Conservation (phyloP, 495 filamentous ascomycete species). For the Jackrogersella minutella region DNA sequence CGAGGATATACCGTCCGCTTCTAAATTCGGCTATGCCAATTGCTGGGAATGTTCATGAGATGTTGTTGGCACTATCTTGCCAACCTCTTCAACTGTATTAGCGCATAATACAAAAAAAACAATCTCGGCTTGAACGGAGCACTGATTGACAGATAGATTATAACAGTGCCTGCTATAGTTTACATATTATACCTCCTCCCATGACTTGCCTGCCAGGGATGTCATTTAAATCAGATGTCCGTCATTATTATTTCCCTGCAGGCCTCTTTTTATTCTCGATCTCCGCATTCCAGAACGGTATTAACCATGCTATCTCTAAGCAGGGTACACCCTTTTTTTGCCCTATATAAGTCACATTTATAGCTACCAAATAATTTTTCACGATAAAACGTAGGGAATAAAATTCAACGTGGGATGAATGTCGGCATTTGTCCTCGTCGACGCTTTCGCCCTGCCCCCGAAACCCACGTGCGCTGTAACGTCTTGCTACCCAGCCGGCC, state of each 20-base stretch:
- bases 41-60: constrained; percentile 1
- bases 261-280: constrained; percentile 17
- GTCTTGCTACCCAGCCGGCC: constrained; percentile 31
- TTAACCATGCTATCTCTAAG: constrained; percentile 22
- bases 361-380: neutral
- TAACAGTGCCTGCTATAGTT: constrained; percentile 9
- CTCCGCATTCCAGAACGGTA: constrained; percentile 22
- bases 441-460: constrained; percentile 23
- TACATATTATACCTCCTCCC: constrained; percentile 20
- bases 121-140: constrained; percentile 1
- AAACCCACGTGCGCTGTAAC: constrained; percentile 40
- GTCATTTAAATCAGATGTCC: constrained; percentile 39
- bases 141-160: constrained; percentile 18
- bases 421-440: constrained; percentile 31
- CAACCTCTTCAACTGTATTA: constrained; percentile 4
- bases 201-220: constrained; percentile 24
- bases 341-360: constrained; percentile 17
- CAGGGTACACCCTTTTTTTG: constrained; percentile 5
- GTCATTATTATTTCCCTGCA: constrained; percentile 34
- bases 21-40: constrained; percentile 18
- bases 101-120: constrained; percentile 6
- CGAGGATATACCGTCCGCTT: constrained; percentile 2
- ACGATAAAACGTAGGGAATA: constrained; percentile 2
- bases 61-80: constrained; percentile 7
- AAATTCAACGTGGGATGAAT: constrained; percentile 33